Evolutionary conservation across 176 grass and related monocot species (phyloP).

Genomic region (Oropetium thomaeum): DNA sequence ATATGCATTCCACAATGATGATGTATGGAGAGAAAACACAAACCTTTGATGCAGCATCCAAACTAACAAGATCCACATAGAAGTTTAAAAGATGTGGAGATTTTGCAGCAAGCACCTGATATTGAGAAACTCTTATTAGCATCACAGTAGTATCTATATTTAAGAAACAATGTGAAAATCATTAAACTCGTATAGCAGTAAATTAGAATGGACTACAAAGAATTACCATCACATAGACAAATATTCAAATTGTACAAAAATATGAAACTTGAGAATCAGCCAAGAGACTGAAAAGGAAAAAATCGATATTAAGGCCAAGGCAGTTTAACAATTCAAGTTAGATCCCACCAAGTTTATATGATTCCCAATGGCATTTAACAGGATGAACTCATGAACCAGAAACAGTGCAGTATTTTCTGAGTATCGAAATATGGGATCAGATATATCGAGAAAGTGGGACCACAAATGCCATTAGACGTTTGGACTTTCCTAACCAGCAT

Average conservation of each 20-base stretch:
- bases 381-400: conserved; percentile 1
- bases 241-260: conserved; percentile 1
- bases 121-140: conserved; percentile 21
- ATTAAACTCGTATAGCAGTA: conserved; percentile 8
- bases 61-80: conserved; percentile 74
- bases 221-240: neutral
- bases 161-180: conserved; percentile 23
- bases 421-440: neutral
- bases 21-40: conserved; percentile 23
- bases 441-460: neutral
- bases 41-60: conserved; percentile 98
- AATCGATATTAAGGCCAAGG: neutral
- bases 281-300: neutral
- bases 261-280: neutral
- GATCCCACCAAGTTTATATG: conserved; percentile 2
- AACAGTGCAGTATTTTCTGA: neutral
- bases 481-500: neutral
- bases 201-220: conserved; percentile 7
- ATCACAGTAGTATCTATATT: neutral
- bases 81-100: conserved; percentile 83
- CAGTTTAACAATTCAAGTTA: conserved; percentile 1
- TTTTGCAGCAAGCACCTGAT: conserved; percentile 81
- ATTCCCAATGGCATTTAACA: neutral
- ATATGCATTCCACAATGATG: conserved; percentile 21
- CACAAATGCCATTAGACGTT: neutral